A percentile compares a stretch with the other conserved stretches of the same genome.
Conservation (phyloP, 2,329 filamentous ascomycete species). For the Neurospora crassa region DNA sequence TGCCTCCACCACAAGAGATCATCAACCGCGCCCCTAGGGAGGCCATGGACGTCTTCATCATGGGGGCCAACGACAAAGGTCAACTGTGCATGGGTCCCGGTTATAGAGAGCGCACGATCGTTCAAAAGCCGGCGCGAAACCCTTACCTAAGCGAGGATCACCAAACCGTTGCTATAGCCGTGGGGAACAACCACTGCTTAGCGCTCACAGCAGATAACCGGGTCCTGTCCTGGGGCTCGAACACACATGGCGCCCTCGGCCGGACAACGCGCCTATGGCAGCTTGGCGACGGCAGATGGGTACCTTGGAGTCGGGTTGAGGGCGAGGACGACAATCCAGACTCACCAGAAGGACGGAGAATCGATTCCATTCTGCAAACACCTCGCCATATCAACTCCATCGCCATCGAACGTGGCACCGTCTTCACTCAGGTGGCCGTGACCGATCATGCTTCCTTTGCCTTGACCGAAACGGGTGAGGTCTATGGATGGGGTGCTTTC, state of each 20-base stretch:
- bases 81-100: constrained; percentile 70
- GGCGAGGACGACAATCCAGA: constrained; percentile 44
- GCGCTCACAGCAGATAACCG: constrained; percentile 70
- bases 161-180: constrained; percentile 59
- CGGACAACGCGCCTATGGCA: constrained; percentile 44
- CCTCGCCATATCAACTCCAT: constrained; percentile 37
- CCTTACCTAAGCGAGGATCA: constrained; percentile 41
- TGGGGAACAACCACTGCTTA: constrained; percentile 72
- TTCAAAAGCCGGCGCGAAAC: constrained; percentile 65
- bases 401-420: constrained; percentile 16
- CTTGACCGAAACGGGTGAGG: constrained; percentile 61
- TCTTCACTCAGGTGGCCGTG: constrained; percentile 52
- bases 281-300: not conserved
- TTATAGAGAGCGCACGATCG: constrained; percentile 48
- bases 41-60: constrained; percentile 64
- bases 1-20: constrained; percentile 6
- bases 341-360: constrained; percentile 26
- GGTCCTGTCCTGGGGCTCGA: constrained; percentile 79
- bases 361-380: constrained; percentile 37
- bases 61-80: constrained; percentile 66
- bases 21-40: constrained; percentile 55
- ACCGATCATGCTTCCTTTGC: constrained; percentile 67
- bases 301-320: constrained; percentile 11
- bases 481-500: constrained; percentile 81
- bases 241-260: constrained; percentile 72